Base-by-base conservation (phyloP, 83 land plant genomes). In the Thuja plicata region DNA sequence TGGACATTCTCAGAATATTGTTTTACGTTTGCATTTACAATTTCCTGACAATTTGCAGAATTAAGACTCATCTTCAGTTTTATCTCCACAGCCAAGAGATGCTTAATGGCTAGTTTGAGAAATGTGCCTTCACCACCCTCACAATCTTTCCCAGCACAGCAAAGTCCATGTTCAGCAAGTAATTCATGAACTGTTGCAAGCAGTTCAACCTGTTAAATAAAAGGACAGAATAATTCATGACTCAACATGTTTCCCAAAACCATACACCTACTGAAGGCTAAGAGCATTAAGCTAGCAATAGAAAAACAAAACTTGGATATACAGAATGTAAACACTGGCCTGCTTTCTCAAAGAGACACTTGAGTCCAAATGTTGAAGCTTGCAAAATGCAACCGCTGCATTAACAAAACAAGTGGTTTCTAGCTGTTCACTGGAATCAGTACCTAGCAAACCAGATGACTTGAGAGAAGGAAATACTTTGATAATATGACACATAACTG, bases 121-220 rank as follows among this genome's bases (percentile, higher is more conserved):
- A 96, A 98, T 74, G 91, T 90, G 70, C 98, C 99, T 91, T 97
- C 99, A 78, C 96, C 96, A 55, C 96, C 99, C 90, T 92, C 93
- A 89, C 95, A 89, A 87, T 91, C 92, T 60, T 91, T 94, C 62
- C 96, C 96, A 86, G 98, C 97, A 93, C 98, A 97, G 89, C 99
- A 98, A 87, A 98, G 95, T 32, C 98, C 99, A 91, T 92, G 91
- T 60, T 96, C 99, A 87, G 99, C 99, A 89, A 98, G 96, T 87
- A 98, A 84, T 85, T 97, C 97, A 92, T 98, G 99, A 13, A 94
- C 87, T 89, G 93, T 96, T n/a, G 91, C 98, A 90, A 98, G 92
- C 85, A 98, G 90, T 9, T 92, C 97, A 70, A 96, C 95, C 99
- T 98, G 91, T 82, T 60, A 80, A 88, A 87, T 66, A 30, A 87